Evolutionary conservation across 129 eudicot genomes (phyloP).

Genomic region (Glebionis coronaria): DNA sequence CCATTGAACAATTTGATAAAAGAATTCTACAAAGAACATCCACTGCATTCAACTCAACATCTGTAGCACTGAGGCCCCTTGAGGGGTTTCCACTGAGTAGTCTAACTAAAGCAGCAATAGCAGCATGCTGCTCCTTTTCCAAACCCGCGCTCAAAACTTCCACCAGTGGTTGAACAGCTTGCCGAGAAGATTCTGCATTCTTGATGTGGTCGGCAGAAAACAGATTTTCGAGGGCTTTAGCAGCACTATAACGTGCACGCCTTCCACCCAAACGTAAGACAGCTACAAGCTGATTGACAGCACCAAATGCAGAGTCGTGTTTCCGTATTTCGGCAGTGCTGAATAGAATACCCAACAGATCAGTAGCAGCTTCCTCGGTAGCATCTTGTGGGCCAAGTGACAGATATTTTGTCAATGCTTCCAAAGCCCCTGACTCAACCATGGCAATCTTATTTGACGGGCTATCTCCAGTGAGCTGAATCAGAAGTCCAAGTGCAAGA

Average conservation of each 20-base stretch:
- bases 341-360: slow-evolving; percentile 85
- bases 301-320: slow-evolving; percentile 94
- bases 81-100: slow-evolving; percentile 80
- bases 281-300: slow-evolving; percentile 92
- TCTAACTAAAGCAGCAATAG: slow-evolving; percentile 84
- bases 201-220: slow-evolving; percentile 95
- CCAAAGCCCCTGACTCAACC: slow-evolving; percentile 98
- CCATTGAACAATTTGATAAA: slow-evolving; percentile 81
- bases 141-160: slow-evolving; percentile 82
- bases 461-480: slow-evolving; percentile 75
- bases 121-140: slow-evolving; percentile 99
- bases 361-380: slow-evolving; percentile 97
- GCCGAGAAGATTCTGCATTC: slow-evolving; percentile 87
- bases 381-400: slow-evolving; percentile 92
- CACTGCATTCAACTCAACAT: slow-evolving; percentile 96
- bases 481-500: slow-evolving; percentile 85
- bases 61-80: slow-evolving; percentile 78
- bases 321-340: slow-evolving; percentile 84
- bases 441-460: slow-evolving; percentile 81
- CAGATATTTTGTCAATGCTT: slow-evolving; percentile 91
- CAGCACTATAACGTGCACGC: slow-evolving; percentile 96
- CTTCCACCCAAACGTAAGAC: slow-evolving; percentile 95
- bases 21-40: slow-evolving; percentile 90
- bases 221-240: slow-evolving; percentile 90
- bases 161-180: slow-evolving; percentile 95